A percentile compares a stretch with the other conserved stretches of the same genome.
phyloP scores from a whole-genome alignment of 148 eudicot genomes.

The Nepenthes gracilis region DNA sequence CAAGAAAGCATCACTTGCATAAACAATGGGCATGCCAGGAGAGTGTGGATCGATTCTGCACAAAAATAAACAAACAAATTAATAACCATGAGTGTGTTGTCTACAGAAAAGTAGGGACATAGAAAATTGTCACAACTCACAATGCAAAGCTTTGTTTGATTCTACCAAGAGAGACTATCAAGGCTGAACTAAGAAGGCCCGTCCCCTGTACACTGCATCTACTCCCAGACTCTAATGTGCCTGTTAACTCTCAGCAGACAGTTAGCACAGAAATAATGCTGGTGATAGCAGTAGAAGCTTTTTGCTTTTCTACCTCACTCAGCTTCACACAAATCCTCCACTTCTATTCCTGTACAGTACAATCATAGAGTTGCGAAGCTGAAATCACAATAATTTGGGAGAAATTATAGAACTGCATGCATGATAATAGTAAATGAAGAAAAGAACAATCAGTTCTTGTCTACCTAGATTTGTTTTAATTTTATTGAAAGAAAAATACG shows the following conservation, averaged over 20 bases:
- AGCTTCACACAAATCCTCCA: conserved; percentile 56
- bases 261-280: conserved; percentile 70
- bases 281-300: conserved; percentile 46
- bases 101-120: conserved; percentile 4
- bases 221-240: conserved; percentile 48
- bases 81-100: conserved; percentile 5
- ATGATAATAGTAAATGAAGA: too few relatives aligned
- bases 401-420: too few relatives aligned
- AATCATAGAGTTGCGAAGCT: not conserved
- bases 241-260: conserved; percentile 60
- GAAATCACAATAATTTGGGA: too few relatives aligned
- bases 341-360: conserved; percentile 33
- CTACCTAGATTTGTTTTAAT: too few relatives aligned
- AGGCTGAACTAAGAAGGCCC: conserved; percentile 40
- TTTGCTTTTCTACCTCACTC: conserved; percentile 63
- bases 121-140: conserved; percentile 57
- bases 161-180: conserved; percentile 90
- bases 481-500: too few relatives aligned
- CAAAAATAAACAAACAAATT: conserved; percentile 8
- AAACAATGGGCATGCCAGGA: conserved; percentile 71
- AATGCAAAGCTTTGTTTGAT: conserved; percentile 98
- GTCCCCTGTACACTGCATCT: conserved; percentile 40
- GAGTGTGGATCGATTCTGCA: conserved; percentile 63
- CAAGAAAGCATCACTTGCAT: conserved; percentile 80
- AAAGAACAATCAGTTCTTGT: too few relatives aligned